phyloP scores from a whole-genome alignment of 352 stramenopile species.

The Globisporangium paroecandrum region DNA sequence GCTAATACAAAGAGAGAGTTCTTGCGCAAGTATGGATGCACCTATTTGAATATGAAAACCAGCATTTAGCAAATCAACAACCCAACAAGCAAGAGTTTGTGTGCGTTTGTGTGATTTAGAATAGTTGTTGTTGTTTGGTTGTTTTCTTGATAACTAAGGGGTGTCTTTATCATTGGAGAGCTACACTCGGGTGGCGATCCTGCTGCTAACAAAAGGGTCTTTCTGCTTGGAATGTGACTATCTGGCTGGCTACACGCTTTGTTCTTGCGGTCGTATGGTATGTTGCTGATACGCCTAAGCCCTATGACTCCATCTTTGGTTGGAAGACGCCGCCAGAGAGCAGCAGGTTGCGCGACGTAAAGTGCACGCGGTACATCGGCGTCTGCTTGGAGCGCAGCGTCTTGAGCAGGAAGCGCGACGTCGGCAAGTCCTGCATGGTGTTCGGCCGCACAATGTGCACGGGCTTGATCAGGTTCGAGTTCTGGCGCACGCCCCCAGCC shows the following conservation, averaged over 20 bases:
- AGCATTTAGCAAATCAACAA: background rate
- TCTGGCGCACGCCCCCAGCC: conserved; percentile 9
- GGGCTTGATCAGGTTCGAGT: conserved; percentile 41
- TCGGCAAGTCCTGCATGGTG: conserved; percentile 49
- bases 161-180: background rate
- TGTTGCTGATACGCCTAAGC: background rate
- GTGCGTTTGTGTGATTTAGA: conserved; percentile 7
- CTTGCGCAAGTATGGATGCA: too few species aligned
- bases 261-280: too few species aligned
- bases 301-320: conserved; percentile 51
- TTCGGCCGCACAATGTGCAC: conserved; percentile 57
- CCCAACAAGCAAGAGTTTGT: background rate
- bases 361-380: conserved; percentile 78
- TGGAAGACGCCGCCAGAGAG: conserved; percentile 70
- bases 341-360: conserved; percentile 79
- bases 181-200: background rate
- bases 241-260: background rate
- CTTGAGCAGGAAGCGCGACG: conserved; percentile 77
- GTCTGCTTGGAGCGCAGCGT: conserved; percentile 85
- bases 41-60: conserved; percentile 8
- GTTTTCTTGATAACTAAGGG: background rate
- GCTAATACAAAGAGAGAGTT: too few species aligned
- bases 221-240: background rate
- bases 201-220: background rate
- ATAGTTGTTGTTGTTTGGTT: background rate